Evolutionary conservation across 805 yeast species (phyloP).

Genomic region (Monosporozyma servazzii): DNA sequence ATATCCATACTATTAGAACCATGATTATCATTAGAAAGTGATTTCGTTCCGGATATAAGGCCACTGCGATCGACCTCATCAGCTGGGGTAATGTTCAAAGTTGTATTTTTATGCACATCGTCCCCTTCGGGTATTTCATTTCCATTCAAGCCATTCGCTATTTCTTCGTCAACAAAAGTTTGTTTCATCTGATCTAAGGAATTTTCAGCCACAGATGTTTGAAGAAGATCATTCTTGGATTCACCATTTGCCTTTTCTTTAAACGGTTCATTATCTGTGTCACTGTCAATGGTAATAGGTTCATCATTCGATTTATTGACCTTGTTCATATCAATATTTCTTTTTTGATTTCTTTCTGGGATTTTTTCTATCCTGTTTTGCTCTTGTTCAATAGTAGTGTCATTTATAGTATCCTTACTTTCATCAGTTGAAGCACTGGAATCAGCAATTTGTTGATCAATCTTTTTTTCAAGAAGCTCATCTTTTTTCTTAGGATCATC

Average conservation of each 20-base stretch:
- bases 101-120: neutral
- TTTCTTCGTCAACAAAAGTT: neutral
- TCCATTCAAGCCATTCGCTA: too few relatives aligned
- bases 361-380: neutral
- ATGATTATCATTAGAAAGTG: neutral
- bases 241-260: neutral
- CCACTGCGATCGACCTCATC: neutral
- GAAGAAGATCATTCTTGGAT: neutral
- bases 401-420: neutral
- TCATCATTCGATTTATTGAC: neutral
- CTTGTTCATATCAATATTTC: neutral
- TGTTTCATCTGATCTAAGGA: neutral
- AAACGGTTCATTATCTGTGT: neutral
- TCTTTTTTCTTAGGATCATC: neutral
- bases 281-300: neutral
- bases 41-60: neutral
- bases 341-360: neutral
- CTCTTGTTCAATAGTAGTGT: neutral
- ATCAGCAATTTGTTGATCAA: neutral
- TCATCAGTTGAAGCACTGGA: neutral
- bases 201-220: neutral
- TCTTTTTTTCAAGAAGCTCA: neutral
- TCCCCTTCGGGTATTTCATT: neutral
- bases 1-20: neutral
- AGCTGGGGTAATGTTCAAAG: neutral